phyloP scores from a whole-genome alignment of 768 basidiomycete species.

The Wakefieldia striispora region DNA sequence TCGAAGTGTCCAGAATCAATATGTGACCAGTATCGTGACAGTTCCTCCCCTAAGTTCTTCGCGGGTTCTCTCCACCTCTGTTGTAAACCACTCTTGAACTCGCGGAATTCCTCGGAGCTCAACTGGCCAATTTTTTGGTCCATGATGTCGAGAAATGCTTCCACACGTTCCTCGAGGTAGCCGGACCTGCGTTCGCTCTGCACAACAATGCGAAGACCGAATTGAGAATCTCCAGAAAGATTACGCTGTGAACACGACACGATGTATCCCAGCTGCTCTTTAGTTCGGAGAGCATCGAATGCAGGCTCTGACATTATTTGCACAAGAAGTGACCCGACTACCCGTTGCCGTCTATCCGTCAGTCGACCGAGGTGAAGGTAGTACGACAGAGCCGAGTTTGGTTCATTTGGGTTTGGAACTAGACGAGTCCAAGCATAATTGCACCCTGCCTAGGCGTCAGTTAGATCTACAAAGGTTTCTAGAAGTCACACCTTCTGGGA shows the following conservation, averaged over 20 bases:
- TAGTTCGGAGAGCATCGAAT: conserved; percentile 87
- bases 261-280: conserved; percentile 94
- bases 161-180: conserved; percentile 85
- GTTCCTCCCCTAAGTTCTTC: conserved; percentile 88
- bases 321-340: conserved; percentile 65
- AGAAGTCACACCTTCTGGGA: conserved; percentile 59
- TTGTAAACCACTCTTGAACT: conserved; percentile 75
- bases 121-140: conserved; percentile 64
- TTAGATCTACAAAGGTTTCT: neutral
- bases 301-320: conserved; percentile 90
- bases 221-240: conserved; percentile 61
- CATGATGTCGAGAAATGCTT: conserved; percentile 82
- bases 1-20: conserved; percentile 82
- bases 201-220: conserved; percentile 78
- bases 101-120: conserved; percentile 67
- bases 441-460: conserved; percentile 47
- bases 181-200: conserved; percentile 83
- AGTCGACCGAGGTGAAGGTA: conserved; percentile 77
- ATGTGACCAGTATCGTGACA: conserved; percentile 60
- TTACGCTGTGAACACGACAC: conserved; percentile 62
- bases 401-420: conserved; percentile 80
- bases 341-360: conserved; percentile 60
- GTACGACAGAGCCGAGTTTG: conserved; percentile 86
- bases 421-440: conserved; percentile 64
- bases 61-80: conserved; percentile 80